Percentiles rank a stretch among this genome's conserved stretches.
Evolutionary conservation across 2,329 filamentous ascomycete genomes (phyloP).

Genomic region (Diaporthe aspalathi): DNA sequence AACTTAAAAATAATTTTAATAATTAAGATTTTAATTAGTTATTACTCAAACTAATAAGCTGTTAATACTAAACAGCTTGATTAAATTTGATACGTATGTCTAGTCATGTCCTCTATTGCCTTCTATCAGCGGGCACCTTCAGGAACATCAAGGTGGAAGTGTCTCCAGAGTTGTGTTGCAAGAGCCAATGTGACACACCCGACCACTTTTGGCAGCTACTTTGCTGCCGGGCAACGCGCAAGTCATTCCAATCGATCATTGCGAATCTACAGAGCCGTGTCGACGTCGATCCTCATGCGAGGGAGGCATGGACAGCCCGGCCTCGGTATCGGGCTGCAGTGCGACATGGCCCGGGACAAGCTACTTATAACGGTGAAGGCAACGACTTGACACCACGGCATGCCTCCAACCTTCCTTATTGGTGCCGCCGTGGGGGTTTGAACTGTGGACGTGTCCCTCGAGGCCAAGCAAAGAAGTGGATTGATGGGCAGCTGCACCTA

Average conservation of each 20-base stretch:
- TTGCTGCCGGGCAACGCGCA: constrained; percentile 9
- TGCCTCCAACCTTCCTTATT: constrained; percentile 23
- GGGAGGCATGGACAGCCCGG: constrained; percentile 10
- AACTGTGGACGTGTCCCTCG: neutral
- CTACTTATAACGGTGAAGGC: constrained; percentile 26
- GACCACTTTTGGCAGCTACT: neutral
- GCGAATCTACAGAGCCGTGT: constrained; percentile 17
- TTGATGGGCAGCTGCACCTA: neutral
- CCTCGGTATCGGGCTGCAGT: constrained; percentile 20
- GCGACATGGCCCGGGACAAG: constrained; percentile 26
- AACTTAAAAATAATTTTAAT: neutral
- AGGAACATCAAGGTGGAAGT: neutral
- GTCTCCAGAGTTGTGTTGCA: neutral
- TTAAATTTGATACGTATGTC: too few relatives aligned
- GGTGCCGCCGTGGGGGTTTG: constrained; percentile 6
- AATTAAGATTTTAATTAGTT: too few relatives aligned
- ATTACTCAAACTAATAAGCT: too few relatives aligned
- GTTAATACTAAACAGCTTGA: too few relatives aligned
- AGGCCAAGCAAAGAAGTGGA: neutral
- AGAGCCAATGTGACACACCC: neutral
- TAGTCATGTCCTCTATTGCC: too few relatives aligned
- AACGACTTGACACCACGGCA: constrained; percentile 19
- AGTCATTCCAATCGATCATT: constrained; percentile 12
- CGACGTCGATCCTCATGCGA: constrained; percentile 17
- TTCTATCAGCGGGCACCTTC: neutral